phyloP scores from a whole-genome alignment of 2,329 filamentous ascomycete species.

The Xylariomycetidae sp. region DNA sequence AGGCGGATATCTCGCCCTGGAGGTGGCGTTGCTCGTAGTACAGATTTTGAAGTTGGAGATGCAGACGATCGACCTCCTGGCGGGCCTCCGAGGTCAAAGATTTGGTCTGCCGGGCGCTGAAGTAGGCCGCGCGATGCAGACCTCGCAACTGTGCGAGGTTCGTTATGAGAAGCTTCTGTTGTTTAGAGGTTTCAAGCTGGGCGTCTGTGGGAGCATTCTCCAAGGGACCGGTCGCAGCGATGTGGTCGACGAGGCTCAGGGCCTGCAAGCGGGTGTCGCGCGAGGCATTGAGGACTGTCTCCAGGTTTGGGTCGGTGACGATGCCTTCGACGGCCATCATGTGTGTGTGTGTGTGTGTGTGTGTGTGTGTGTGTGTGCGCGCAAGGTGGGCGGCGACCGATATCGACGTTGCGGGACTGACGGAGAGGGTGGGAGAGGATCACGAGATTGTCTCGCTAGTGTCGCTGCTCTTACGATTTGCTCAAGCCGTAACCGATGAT shows the following conservation, averaged over 20 bases:
- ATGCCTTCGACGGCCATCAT: slow-evolving; percentile 50
- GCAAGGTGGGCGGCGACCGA: slow-evolving; percentile 4
- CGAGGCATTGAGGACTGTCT: slow-evolving; percentile 66
- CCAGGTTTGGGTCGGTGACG: slow-evolving; percentile 60
- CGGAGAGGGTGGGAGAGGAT: too few species aligned
- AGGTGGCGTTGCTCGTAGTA: slow-evolving; percentile 94
- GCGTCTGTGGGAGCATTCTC: slow-evolving; percentile 39
- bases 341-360: background rate
- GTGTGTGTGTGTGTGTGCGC: slow-evolving; percentile 3
- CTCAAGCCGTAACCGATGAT: too few species aligned
- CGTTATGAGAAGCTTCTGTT: slow-evolving; percentile 74
- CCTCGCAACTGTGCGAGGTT: slow-evolving; percentile 75
- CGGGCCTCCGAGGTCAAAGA: slow-evolving; percentile 77
- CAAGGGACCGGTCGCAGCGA: slow-evolving; percentile 38
- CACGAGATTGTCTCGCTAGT: too few species aligned
- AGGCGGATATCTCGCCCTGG: slow-evolving; percentile 81
- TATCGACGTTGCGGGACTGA: too few species aligned
- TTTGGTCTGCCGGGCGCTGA: slow-evolving; percentile 81
- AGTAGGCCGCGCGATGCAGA: slow-evolving; percentile 74
- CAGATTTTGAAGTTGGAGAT: slow-evolving; percentile 89
- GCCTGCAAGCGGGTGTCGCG: slow-evolving; percentile 67
- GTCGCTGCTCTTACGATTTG: too few species aligned
- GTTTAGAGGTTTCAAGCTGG: slow-evolving; percentile 58
- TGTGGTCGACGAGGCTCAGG: slow-evolving; percentile 53
- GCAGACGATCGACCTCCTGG: slow-evolving; percentile 84